Evolutionary conservation across 768 basidiomycete genomes (phyloP).

Genomic region (Wakefieldia striispora): DNA sequence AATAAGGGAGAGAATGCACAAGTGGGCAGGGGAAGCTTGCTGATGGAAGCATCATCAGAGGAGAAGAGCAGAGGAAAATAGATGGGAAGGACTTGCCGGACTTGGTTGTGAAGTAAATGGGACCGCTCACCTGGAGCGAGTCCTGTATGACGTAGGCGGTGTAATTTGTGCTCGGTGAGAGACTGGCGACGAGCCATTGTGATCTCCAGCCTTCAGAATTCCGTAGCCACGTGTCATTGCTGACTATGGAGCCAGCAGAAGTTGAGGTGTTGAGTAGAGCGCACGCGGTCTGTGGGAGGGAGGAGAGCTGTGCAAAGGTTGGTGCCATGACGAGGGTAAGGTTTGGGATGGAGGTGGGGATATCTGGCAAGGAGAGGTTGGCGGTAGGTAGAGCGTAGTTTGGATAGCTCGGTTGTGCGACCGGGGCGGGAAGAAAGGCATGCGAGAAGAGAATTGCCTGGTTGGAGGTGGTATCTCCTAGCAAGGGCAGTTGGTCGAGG

Average conservation of each 20-base stretch:
- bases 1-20: constrained; percentile 69
- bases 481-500: constrained; percentile 45
- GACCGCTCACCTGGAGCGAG: constrained; percentile 56
- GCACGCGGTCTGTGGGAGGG: constrained; percentile 58
- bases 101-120: constrained; percentile 75
- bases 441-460: constrained; percentile 74
- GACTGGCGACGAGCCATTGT: constrained; percentile 63
- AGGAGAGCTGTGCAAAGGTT: constrained; percentile 41
- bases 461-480: constrained; percentile 74
- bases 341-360: constrained; percentile 44
- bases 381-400: constrained; percentile 73
- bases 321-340: constrained; percentile 56
- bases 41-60: background rate
- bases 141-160: constrained; percentile 67
- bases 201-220: constrained; percentile 59
- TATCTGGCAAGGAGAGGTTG: constrained; percentile 43
- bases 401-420: constrained; percentile 52
- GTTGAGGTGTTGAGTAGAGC: constrained; percentile 41
- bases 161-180: constrained; percentile 71
- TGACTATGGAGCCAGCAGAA: constrained; percentile 39
- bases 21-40: constrained; percentile 70
- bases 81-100: constrained; percentile 44
- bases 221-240: constrained; percentile 55
- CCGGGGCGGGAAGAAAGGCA: constrained; percentile 37
- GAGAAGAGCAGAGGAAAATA: background rate